Conservation (phyloP, 805 yeast species). For the Ogataea dorogensis region DNA sequence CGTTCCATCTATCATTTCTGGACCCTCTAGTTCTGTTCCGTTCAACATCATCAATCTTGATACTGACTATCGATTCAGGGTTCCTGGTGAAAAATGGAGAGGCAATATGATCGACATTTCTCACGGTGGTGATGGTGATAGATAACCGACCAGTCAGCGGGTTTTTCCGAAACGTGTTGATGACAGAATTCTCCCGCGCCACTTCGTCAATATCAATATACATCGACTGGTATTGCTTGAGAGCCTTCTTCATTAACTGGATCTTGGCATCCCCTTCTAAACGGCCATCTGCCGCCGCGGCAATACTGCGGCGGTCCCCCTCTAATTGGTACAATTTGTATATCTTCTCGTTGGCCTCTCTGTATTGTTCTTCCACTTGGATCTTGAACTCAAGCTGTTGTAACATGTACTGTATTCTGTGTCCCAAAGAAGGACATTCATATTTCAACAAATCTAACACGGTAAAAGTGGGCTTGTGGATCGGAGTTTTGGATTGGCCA, state of each 20-base stretch:
- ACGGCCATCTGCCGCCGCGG: slow-evolving; percentile 87
- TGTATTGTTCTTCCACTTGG: slow-evolving; percentile 91
- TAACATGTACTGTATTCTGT: slow-evolving; percentile 90
- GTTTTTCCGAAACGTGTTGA: slow-evolving; percentile 72
- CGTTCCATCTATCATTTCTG: slow-evolving; percentile 79
- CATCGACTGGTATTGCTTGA: slow-evolving; percentile 87
- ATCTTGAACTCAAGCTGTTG: slow-evolving; percentile 92
- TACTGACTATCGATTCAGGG: slow-evolving; percentile 73
- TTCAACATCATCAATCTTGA: slow-evolving; percentile 88
- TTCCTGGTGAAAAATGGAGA: slow-evolving; percentile 74
- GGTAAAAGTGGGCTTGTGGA: slow-evolving; percentile 49
- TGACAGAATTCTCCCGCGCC: slow-evolving; percentile 60
- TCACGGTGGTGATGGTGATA: slow-evolving; percentile 69
- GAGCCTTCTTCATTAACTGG: slow-evolving; percentile 75
- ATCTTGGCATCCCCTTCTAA: slow-evolving; percentile 83
- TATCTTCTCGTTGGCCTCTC: slow-evolving; percentile 88
- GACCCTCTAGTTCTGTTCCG: slow-evolving; percentile 73
- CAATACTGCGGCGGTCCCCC: slow-evolving; percentile 82
- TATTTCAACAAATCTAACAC: slow-evolving; percentile 82
- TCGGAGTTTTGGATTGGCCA: slow-evolving; percentile 15
- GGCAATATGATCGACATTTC: slow-evolving; percentile 91
- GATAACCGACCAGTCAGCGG: slow-evolving; percentile 80
- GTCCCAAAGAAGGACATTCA: slow-evolving; percentile 93
- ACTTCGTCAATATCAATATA: slow-evolving; percentile 71
- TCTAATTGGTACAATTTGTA: slow-evolving; percentile 83